These are phyloP conservation scores for Tritrichomonas musculus DNA, from an alignment of 208 protist species.

Conservation along the genomic window DNA sequence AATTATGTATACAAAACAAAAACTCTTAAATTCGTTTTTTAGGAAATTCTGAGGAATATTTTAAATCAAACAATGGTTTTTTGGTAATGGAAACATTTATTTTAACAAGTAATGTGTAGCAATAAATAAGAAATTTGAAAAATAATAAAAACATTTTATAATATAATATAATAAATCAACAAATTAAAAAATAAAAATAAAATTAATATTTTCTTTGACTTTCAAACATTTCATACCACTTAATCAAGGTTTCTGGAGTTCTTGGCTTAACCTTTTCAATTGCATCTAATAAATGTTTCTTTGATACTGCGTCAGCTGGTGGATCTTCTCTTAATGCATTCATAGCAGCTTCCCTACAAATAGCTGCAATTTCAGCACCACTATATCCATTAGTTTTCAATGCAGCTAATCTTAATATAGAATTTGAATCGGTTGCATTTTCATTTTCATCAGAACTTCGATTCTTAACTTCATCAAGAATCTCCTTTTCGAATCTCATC, in stretches of 20 bases:
- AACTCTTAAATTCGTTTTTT: no score
- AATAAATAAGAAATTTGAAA: background rate
- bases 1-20: no score
- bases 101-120: no score
- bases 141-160: background rate
- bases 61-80: no score
- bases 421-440: constrained; percentile 42
- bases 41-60: no score
- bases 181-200: background rate
- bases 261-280: constrained; percentile 32
- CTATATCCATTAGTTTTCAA: constrained; percentile 70
- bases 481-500: background rate
- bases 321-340: constrained; percentile 72
- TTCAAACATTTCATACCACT: constrained; percentile 37
- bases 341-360: constrained; percentile 83
- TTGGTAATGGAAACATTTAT: no score
- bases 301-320: background rate
- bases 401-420: no score
- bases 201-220: constrained; percentile 9
- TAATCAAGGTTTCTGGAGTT: background rate
- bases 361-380: constrained; percentile 81
- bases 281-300: background rate
- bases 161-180: background rate
- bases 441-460: constrained; percentile 53
- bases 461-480: constrained; percentile 43